Conservation (phyloP, 495 filamentous ascomycete species). For the Achaetomiella virescens region DNA sequence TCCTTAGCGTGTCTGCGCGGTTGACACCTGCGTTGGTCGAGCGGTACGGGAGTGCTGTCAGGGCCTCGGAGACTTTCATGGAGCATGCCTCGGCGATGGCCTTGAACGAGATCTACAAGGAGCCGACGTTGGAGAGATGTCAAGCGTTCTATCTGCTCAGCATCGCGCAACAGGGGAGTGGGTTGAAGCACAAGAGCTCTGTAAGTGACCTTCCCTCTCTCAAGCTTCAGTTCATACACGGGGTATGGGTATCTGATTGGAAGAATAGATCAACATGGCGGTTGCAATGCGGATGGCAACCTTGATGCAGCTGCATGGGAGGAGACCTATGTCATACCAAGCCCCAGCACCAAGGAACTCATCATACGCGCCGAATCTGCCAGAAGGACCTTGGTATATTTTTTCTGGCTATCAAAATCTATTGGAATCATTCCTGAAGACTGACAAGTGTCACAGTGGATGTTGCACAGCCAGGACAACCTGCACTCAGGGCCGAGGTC, state of each 20-base stretch:
- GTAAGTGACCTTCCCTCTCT: slow-evolving; percentile 21
- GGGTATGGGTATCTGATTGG: slow-evolving; percentile 15
- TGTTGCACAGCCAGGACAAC: slow-evolving; percentile 49
- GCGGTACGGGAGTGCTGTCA: slow-evolving; percentile 37
- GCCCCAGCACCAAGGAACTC: slow-evolving; percentile 33
- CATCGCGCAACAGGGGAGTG: slow-evolving; percentile 47
- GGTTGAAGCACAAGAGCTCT: slow-evolving; percentile 41
- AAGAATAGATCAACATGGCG: slow-evolving; percentile 42
- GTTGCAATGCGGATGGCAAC: slow-evolving; percentile 48
- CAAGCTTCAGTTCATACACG: too few relatives aligned
- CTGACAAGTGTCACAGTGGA: slow-evolving; percentile 34
- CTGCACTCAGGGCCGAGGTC: slow-evolving; percentile 43
- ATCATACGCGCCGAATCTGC: slow-evolving; percentile 41
- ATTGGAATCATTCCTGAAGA: background rate
- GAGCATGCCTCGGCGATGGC: slow-evolving; percentile 40
- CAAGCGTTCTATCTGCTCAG: slow-evolving; percentile 49
- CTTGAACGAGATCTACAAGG: slow-evolving; percentile 41
- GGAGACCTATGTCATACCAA: slow-evolving; percentile 40
- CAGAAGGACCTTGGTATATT: slow-evolving; percentile 41
- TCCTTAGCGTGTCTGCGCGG: slow-evolving; percentile 44
- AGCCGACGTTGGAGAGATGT: slow-evolving; percentile 43
- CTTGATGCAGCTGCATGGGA: slow-evolving; percentile 46
- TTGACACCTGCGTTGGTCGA: slow-evolving; percentile 41
- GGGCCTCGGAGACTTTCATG: slow-evolving; percentile 46
- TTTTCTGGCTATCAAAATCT: background rate